These are phyloP conservation scores for Curvularia eragrostidis DNA, from an alignment of 2,329 filamentous ascomycete genomes.

Conservation along the genomic window DNA sequence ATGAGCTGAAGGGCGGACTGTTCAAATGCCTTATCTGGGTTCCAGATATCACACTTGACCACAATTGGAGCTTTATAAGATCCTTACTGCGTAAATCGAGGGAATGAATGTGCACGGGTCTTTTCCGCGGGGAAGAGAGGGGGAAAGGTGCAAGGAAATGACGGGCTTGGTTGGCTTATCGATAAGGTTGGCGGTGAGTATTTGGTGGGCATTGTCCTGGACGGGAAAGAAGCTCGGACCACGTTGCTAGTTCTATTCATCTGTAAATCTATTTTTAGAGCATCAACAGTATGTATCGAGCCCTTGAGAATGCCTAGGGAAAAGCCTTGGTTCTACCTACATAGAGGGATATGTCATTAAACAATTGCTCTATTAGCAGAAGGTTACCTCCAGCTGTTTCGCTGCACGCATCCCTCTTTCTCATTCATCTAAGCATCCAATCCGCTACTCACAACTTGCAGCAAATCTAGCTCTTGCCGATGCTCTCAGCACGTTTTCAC, in stretches of 20 bases:
- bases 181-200: constrained; percentile 35
- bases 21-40: neutral
- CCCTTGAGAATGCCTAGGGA: neutral
- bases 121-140: neutral
- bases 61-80: neutral
- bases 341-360: neutral
- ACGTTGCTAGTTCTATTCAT: neutral
- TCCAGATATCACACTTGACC: neutral
- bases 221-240: neutral
- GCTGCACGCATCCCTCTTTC: neutral
- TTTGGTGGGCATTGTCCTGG: neutral
- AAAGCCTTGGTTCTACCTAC: neutral
- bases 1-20: neutral
- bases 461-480: constrained; percentile 18
- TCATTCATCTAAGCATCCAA: neutral
- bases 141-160: neutral
- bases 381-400: neutral
- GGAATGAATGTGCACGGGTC: neutral
- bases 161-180: constrained; percentile 23
- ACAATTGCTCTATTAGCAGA: neutral
- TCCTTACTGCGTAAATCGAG: neutral
- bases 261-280: constrained; percentile 7
- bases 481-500: constrained; percentile 26
- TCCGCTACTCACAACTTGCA: neutral
- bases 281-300: neutral